A percentile compares a stretch with the other conserved stretches of the same genome.
These are phyloP conservation scores for Colletotrichum endophyticum DNA, from an alignment of 2,329 filamentous ascomycete genomes.

Conservation along the genomic window DNA sequence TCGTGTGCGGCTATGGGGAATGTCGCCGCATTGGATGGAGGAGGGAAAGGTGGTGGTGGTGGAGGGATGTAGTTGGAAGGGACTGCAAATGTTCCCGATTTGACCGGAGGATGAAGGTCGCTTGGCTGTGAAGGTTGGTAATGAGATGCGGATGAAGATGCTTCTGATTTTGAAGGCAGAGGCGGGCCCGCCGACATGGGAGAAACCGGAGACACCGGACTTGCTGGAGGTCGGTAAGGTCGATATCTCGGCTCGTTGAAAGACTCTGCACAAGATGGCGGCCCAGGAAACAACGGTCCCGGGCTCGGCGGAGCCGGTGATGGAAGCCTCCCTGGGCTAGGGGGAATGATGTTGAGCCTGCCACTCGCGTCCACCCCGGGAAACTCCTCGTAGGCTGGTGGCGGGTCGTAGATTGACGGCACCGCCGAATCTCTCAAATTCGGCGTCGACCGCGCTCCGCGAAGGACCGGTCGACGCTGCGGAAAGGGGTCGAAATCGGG, in stretches of 20 bases:
- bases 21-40: rapidly evolving
- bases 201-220: background rate
- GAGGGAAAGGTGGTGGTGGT: background rate
- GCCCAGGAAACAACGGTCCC: background rate
- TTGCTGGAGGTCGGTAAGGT: background rate
- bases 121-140: background rate
- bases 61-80: background rate
- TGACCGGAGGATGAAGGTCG: background rate
- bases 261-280: background rate
- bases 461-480: background rate
- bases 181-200: background rate
- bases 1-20: background rate
- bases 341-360: background rate
- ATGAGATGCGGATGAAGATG: background rate
- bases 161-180: background rate
- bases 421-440: constrained; percentile 7
- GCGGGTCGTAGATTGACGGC: background rate
- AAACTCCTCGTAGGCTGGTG: constrained; percentile 12
- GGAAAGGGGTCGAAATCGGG: constrained; percentile 18
- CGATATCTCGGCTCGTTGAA: background rate
- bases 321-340: background rate
- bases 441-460: constrained; percentile 9
- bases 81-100: background rate
- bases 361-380: background rate
- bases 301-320: background rate